Conservation (phyloP, 2,329 filamentous ascomycete species). For the Aspergillus tubingensis region DNA sequence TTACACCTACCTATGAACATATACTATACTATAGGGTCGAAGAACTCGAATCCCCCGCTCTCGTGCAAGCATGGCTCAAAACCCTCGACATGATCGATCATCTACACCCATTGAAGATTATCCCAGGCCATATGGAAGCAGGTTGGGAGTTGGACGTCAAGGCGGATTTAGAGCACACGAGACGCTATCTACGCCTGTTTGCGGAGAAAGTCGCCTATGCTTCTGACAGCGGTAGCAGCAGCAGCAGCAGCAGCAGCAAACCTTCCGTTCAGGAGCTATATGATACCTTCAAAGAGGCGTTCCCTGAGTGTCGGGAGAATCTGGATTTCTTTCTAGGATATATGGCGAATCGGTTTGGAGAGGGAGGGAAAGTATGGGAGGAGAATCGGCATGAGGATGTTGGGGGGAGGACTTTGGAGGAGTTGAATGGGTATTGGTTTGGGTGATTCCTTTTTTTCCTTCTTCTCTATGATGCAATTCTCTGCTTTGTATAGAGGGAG, state of each 20-base stretch:
- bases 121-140: conserved; percentile 30
- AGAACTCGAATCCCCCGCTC: conserved; percentile 30
- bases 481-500: too few relatives aligned
- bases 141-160: conserved; percentile 31
- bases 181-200: conserved; percentile 34
- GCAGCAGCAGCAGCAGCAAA: conserved; percentile 9
- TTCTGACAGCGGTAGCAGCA: conserved; percentile 22
- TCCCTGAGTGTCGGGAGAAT: conserved; percentile 33
- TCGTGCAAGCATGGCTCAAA: conserved; percentile 29
- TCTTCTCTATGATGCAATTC: too few relatives aligned
- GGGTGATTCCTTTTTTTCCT: background rate
- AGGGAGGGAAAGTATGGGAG: conserved; percentile 34
- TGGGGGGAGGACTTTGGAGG: conserved; percentile 14
- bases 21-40: conserved; percentile 26
- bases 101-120: conserved; percentile 31
- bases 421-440: conserved; percentile 21
- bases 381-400: conserved; percentile 35
- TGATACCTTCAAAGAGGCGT: conserved; percentile 31
- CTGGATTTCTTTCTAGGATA: conserved; percentile 39
- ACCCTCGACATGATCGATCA: conserved; percentile 30
- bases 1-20: too few relatives aligned
- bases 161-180: conserved; percentile 32
- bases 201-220: conserved; percentile 31
- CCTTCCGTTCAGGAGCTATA: conserved; percentile 29
- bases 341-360: conserved; percentile 35